Conservation (phyloP, 108 stramenopile genomes). For the Cylindrotheca fusiformis region DNA sequence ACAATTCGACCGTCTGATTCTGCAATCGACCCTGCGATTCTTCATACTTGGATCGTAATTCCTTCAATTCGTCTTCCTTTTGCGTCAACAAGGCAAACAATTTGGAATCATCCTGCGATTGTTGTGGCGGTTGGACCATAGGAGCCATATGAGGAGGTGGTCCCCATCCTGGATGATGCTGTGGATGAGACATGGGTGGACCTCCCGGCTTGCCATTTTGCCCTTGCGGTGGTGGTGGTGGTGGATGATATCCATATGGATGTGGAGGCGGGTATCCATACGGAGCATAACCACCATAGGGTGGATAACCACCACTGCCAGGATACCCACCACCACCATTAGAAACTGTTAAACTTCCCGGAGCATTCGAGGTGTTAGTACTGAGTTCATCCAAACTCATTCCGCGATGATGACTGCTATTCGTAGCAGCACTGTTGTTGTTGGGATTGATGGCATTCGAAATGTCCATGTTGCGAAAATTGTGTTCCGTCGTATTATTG, state of each 20-base stretch:
- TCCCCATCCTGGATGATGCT: background rate
- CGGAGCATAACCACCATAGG: too few relatives aligned
- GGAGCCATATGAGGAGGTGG: background rate
- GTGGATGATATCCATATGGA: conserved; percentile 19
- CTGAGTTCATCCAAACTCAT: background rate
- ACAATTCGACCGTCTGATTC: conserved; percentile 11
- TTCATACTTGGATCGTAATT: conserved; percentile 10
- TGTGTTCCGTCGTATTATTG: background rate
- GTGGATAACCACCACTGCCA: background rate
- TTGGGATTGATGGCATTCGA: background rate
- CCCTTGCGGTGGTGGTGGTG: background rate
- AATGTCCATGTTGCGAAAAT: background rate
- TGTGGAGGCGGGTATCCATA: conserved; percentile 10
- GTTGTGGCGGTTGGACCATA: background rate
- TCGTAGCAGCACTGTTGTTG: too few relatives aligned
- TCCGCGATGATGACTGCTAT: too few relatives aligned
- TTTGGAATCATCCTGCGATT: background rate
- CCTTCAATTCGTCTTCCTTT: conserved; percentile 26
- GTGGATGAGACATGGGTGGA: background rate
- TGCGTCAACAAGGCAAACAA: conserved; percentile 15
- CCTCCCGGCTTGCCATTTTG: background rate
- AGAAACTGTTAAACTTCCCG: background rate
- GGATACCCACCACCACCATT: background rate
- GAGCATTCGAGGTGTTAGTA: background rate
- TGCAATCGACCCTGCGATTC: conserved; percentile 12